Evolutionary conservation across 495 filamentous ascomycete genomes (phyloP), one percentile per base, ranked within the genome.

Genomic region (Mycothermus thermophilus): DNA sequence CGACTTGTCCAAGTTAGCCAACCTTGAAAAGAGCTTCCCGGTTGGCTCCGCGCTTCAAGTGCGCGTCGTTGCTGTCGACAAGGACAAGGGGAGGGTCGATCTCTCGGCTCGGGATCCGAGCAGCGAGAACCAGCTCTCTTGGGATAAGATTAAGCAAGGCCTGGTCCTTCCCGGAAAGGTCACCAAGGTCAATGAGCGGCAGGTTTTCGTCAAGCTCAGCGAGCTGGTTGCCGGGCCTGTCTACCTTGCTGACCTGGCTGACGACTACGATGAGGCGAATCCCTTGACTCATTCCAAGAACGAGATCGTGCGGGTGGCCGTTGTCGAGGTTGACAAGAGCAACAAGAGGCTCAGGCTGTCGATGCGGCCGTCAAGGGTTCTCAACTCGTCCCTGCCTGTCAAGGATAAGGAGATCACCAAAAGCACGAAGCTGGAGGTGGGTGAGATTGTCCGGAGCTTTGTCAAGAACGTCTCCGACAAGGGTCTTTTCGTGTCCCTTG

Each of bases 301-400:
- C 51, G 84, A 93, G 42, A 74, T 87, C 25, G 63, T 94, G 19
- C 76, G 83, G 22, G 80, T 90, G 25, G 93, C 79, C 37, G 64
- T 97, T 32, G 62, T 83, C 34, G 75, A 79, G 24, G 58, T 94
- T 24, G 90, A 97, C 51, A 62, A 66, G 40, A 65, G 77, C 16
- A 92, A 88, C 57, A 94, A 93, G 66, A 77, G 72, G 48, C 57
- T 94, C 16, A 66, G 68, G 10, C 64, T 97, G 25, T 95, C 86
- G 4, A 65, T 76, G n/a, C 71, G 90, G 27, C 83, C 86, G 1
- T 94, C 87, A 4, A 80, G 77, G 34, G 80, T 93, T 16, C 58
- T 95, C 24, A 93, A 81, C 59, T 93, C 90, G 2, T 80, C 82
- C 4, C 58, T 90, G 1, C 73, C 80, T 3, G 74, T 95, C 30